A percentile compares a stretch with the other conserved stretches of the same genome.
Conservation (phyloP, 2,329 filamentous ascomycete species). For the Paracoccidioides brasiliensis region DNA sequence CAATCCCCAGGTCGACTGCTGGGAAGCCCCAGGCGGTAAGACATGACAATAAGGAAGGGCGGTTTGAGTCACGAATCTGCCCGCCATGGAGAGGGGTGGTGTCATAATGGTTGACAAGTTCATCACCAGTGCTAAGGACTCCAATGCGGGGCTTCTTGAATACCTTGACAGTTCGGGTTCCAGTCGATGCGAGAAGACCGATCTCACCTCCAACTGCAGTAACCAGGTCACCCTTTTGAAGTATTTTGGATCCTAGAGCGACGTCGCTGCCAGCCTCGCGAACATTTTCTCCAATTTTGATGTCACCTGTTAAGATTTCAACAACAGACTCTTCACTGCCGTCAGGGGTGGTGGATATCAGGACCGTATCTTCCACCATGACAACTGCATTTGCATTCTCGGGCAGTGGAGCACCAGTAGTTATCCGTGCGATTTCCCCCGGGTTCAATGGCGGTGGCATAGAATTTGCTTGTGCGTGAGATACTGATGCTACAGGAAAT, state of each 20-base stretch:
- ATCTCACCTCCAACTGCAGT: conserved; percentile 82
- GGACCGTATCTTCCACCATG: conserved; percentile 87
- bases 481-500: conserved; percentile 77
- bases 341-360: conserved; percentile 64
- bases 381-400: conserved; percentile 81
- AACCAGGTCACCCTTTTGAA: conserved; percentile 68
- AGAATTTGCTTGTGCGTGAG: conserved; percentile 66
- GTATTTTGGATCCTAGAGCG: conserved; percentile 51
- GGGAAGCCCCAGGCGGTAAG: conserved; percentile 62
- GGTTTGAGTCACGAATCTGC: conserved; percentile 87
- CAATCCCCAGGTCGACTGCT: conserved; percentile 76
- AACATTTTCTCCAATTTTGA: conserved; percentile 73
- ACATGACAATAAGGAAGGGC: conserved; percentile 73
- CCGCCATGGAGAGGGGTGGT: conserved; percentile 54
- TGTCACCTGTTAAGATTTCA: conserved; percentile 66
- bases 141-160: conserved; percentile 70
- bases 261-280: conserved; percentile 87
- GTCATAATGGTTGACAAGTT: conserved; percentile 62
- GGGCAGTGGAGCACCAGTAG: conserved; percentile 83
- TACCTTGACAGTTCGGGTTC: conserved; percentile 55
- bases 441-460: conserved; percentile 47
- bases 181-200: conserved; percentile 75
- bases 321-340: conserved; percentile 75
- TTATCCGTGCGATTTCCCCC: conserved; percentile 78
- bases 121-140: conserved; percentile 86